Conservation (phyloP, 2,329 filamentous ascomycete genomes). For the Talaromyces piceae region DNA sequence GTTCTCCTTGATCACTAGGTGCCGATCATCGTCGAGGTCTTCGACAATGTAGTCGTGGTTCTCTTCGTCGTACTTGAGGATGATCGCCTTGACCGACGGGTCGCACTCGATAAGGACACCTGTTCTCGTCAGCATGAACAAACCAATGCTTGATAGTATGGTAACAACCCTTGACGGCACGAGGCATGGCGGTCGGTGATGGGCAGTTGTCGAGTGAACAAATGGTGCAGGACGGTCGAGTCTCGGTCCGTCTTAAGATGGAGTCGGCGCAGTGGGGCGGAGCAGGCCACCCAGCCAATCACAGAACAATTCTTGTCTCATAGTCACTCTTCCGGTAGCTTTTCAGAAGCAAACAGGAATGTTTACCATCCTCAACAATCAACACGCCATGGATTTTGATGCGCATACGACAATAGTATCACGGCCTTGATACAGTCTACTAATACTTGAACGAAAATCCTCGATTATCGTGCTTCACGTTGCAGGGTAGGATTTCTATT, state of each 20-base stretch:
- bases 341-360: too few species aligned
- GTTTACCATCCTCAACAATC: too few species aligned
- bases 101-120: slow-evolving; percentile 43
- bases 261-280: neutral
- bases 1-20: slow-evolving; percentile 40
- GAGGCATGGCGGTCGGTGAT: slow-evolving; percentile 27
- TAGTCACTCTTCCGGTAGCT: neutral
- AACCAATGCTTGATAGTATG: neutral
- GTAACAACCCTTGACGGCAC: slow-evolving; percentile 31
- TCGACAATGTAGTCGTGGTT: slow-evolving; percentile 42
- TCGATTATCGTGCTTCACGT: neutral
- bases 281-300: neutral
- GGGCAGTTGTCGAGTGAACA: neutral
- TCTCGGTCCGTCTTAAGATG: too few species aligned
- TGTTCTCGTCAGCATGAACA: slow-evolving; percentile 12
- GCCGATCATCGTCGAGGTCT: slow-evolving; percentile 40
- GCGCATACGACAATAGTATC: too few species aligned
- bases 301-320: neutral
- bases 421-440: too few species aligned
- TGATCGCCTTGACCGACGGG: slow-evolving; percentile 43
- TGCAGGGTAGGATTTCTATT: neutral
- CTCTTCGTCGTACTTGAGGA: slow-evolving; percentile 42
- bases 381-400: too few species aligned
- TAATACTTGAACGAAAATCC: too few species aligned
- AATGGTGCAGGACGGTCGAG: too few species aligned